Evolutionary conservation across 441 rosid species (phyloP).

Genomic region (Populus tomentosa): DNA sequence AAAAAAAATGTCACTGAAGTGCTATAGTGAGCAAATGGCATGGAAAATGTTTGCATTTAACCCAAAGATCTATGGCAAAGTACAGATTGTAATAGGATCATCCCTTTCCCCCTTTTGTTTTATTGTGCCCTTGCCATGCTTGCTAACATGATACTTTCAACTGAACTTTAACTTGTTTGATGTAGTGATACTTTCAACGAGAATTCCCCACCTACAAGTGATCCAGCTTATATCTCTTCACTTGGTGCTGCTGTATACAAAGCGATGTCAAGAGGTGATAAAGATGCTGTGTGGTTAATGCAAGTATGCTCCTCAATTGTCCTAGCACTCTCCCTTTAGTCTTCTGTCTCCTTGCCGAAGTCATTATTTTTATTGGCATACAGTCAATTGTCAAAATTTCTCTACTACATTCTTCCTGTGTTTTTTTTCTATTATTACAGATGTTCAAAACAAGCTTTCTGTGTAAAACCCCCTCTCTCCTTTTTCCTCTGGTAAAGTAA

Average conservation of each 20-base stretch:
- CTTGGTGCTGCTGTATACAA: constrained; percentile 90
- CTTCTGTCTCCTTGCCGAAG: neutral
- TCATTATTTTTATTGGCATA: neutral
- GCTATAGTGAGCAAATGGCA: neutral
- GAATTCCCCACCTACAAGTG: constrained; percentile 86
- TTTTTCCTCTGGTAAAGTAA: too few species aligned
- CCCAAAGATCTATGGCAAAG: neutral
- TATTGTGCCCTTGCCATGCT: neutral
- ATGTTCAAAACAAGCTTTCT: too few species aligned
- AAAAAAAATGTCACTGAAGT: neutral
- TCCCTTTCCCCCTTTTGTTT: neutral
- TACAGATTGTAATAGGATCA: neutral
- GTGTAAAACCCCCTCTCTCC: too few species aligned
- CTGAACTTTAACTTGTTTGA: constrained; percentile 12
- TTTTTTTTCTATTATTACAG: too few species aligned
- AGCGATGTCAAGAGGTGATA: constrained; percentile 91
- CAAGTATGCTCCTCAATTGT: constrained; percentile 53
- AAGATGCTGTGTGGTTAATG: constrained; percentile 97
- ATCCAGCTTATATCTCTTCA: constrained; percentile 67
- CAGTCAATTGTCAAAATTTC: neutral
- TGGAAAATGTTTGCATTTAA: neutral
- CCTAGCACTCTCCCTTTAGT: neutral
- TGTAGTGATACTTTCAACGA: constrained; percentile 97
- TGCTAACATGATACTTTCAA: constrained; percentile 7
- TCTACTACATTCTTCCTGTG: too few species aligned